phyloP scores from a whole-genome alignment of 2,329 filamentous ascomycete species.

The Exserohilum turcica region DNA sequence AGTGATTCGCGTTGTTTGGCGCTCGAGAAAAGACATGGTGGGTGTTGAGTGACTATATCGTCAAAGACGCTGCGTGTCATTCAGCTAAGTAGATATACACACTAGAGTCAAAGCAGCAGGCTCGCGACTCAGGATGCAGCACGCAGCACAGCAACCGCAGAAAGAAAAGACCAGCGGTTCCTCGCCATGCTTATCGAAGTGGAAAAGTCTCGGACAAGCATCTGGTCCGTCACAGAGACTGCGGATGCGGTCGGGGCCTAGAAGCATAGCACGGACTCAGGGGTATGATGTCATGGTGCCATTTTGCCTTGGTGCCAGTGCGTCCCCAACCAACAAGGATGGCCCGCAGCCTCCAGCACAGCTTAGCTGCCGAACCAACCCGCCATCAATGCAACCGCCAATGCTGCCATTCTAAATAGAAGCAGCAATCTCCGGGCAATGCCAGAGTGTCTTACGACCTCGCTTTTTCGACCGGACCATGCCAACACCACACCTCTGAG shows the following conservation, averaged over 20 bases:
- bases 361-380: not conserved
- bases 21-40: conserved; percentile 36
- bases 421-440: not conserved
- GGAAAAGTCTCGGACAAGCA: not conserved
- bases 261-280: conserved; percentile 6
- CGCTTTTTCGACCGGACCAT: not conserved
- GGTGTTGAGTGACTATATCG: not conserved
- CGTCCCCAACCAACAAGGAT: not conserved
- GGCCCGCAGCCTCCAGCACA: not conserved
- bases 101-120: not conserved
- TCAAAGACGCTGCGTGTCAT: conserved; percentile 3
- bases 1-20: conserved; percentile 38
- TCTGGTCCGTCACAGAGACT: conserved; percentile 1
- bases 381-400: not conserved
- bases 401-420: not conserved
- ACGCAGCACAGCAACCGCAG: not conserved
- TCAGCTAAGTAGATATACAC: conserved; percentile 3
- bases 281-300: conserved; percentile 14
- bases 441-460: not conserved
- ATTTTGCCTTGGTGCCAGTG: not conserved
- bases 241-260: conserved; percentile 10
- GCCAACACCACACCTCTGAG: not conserved
- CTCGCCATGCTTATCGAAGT: conserved; percentile 19
- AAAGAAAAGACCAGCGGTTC: conserved; percentile 1
- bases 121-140: conserved; percentile 2